A percentile compares a stretch with the other conserved stretches of the same genome.
phyloP scores from a whole-genome alignment of 75 land plant genomes.

The Pinus taeda region DNA sequence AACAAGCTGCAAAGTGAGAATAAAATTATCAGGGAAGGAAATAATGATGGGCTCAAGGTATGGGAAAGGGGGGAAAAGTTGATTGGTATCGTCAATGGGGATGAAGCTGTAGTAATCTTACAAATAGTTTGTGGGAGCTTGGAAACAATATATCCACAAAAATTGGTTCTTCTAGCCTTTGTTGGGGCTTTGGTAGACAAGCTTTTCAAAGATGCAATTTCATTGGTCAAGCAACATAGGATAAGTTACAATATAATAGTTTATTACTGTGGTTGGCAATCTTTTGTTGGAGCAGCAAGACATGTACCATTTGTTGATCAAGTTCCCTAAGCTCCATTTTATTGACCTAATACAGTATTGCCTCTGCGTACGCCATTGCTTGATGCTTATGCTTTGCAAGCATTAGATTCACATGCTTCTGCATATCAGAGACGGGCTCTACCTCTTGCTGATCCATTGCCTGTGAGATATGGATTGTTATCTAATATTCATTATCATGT shows the following conservation, averaged over 20 bases:
- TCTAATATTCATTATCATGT: too few species aligned
- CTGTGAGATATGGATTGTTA: too few species aligned
- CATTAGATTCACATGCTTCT: too few species aligned
- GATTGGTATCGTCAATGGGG: slow-evolving; percentile 82
- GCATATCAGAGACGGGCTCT: too few species aligned
- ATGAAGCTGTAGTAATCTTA: slow-evolving; percentile 79
- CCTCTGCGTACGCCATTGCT: too few species aligned
- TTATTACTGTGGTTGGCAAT: slow-evolving; percentile 73
- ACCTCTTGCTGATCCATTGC: too few species aligned
- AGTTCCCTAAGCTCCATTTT: too few species aligned
- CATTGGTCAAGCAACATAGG: slow-evolving; percentile 85
- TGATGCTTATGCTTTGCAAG: too few species aligned
- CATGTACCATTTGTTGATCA: too few species aligned
- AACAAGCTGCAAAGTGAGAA: slow-evolving; percentile 9
- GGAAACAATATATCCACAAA: slow-evolving; percentile 94
- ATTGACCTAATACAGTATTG: too few species aligned
- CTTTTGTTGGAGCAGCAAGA: slow-evolving; percentile 53
- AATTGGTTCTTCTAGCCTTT: slow-evolving; percentile 73
- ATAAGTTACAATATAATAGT: slow-evolving; percentile 91
- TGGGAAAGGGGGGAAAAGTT: slow-evolving; percentile 99
- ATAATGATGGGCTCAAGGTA: slow-evolving; percentile 36
- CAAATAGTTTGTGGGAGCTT: slow-evolving; percentile 95
- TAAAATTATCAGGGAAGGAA: slow-evolving; percentile 34
- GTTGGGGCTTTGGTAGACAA: slow-evolving; percentile 63
- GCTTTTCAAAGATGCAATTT: slow-evolving; percentile 78